These are phyloP conservation scores for Debaryomyces udenii DNA, from an alignment of 1,139 yeast species.

Conservation along the genomic window DNA sequence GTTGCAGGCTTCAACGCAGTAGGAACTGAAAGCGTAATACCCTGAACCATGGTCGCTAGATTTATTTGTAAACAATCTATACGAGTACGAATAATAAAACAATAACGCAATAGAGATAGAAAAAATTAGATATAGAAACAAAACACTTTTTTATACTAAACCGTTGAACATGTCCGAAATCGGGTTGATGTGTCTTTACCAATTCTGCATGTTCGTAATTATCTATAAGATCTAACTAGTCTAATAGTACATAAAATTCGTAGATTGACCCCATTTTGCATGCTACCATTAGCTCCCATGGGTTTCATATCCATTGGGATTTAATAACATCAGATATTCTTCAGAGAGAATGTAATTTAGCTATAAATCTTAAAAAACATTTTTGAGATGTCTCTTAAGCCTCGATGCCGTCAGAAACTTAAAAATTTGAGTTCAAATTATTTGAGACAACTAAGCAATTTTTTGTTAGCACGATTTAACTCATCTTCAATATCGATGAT, in stretches of 20 bases:
- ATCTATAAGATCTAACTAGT: constrained; percentile 4
- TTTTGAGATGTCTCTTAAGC: neutral
- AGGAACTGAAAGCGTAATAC: constrained; percentile 7
- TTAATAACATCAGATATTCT: no score
- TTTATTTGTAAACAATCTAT: neutral
- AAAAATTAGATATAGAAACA: neutral
- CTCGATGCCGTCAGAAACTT: neutral
- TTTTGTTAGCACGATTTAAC: constrained; percentile 20
- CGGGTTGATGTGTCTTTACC: constrained; percentile 5
- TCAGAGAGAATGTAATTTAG: no score
- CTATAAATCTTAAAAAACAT: no score
- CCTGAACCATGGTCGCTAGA: constrained; percentile 2
- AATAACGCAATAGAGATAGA: neutral
- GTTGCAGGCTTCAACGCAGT: constrained; percentile 3
- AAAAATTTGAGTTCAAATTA: neutral
- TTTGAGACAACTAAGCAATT: constrained; percentile 9
- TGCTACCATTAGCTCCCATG: no score
- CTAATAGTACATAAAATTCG: no score
- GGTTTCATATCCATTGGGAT: no score
- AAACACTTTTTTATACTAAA: constrained; percentile 1
- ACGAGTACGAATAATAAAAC: neutral
- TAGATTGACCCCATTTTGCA: no score
- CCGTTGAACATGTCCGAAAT: constrained; percentile 5
- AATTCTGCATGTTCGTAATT: neutral
- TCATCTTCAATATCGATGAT: constrained; percentile 27